Evolutionary conservation across 306 rosid species (phyloP).

Genomic region (Astragalus glycyphyllos): DNA sequence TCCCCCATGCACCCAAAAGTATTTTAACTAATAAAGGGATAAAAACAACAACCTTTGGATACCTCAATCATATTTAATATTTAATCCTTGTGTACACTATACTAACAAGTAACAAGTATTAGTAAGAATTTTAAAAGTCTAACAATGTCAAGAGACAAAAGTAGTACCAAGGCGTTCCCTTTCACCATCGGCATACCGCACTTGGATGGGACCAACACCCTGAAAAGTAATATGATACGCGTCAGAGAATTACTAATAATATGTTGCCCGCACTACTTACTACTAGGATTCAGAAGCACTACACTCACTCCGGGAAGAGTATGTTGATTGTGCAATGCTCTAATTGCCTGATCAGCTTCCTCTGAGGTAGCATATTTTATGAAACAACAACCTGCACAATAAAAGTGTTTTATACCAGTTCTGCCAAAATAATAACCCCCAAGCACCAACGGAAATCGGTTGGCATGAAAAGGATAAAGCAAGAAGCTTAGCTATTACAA

Average conservation of each 20-base stretch:
- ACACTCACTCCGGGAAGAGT: conserved; percentile 95
- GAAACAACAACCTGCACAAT: conserved; percentile 97
- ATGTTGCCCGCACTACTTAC: conserved; percentile 25
- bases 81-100: conserved; percentile 7
- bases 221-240: conserved; percentile 45
- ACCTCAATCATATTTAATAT: conserved; percentile 9
- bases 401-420: conserved; percentile 52
- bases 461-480: conserved; percentile 17
- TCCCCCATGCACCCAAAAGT: conserved; percentile 10
- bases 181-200: conserved; percentile 98
- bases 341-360: conserved; percentile 95
- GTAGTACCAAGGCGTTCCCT: conserved; percentile 91
- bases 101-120: conserved; percentile 21
- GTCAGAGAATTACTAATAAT: conserved; percentile 42
- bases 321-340: conserved; percentile 92
- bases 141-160: conserved; percentile 34
- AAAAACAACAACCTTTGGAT: conserved; percentile 11
- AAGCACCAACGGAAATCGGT: neutral
- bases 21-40: conserved; percentile 24
- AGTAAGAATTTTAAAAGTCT: conserved; percentile 33
- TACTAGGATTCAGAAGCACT: conserved; percentile 42
- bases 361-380: conserved; percentile 89
- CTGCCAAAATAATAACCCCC: conserved; percentile 25
- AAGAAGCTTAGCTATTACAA: neutral
- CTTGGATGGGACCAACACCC: conserved; percentile 97